A percentile compares a stretch with the other conserved stretches of the same genome.
Evolutionary conservation across 176 grass and related monocot genomes (phyloP).

Genomic region (Chrysopogon serrulatus): DNA sequence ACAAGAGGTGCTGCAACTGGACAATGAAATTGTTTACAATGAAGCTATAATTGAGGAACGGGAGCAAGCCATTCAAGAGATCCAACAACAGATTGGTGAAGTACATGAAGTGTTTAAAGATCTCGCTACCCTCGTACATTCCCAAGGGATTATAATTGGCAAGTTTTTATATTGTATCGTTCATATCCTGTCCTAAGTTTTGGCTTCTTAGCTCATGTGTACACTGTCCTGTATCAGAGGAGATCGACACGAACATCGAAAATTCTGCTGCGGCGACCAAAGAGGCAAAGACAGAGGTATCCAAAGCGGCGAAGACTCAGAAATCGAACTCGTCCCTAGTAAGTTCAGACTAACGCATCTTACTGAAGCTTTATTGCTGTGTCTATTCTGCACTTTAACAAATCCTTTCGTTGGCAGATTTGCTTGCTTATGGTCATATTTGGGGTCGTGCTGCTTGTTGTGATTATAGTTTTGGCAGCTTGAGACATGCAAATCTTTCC

Average conservation of each 20-base stretch:
- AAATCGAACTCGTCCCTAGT: conserved; percentile 95
- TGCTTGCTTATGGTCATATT: conserved; percentile 72
- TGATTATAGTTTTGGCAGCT: conserved; percentile 56
- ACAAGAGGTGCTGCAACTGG: conserved; percentile 80
- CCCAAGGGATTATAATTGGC: conserved; percentile 80
- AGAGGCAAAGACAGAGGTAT: conserved; percentile 61
- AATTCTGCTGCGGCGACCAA: conserved; percentile 59
- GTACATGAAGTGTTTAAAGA: conserved; percentile 96
- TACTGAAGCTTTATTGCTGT: neutral
- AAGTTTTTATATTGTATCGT: conserved; percentile 21
- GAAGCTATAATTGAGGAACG: conserved; percentile 97
- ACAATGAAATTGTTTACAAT: conserved; percentile 95
- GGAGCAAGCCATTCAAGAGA: conserved; percentile 87
- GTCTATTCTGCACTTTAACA: conserved; percentile 3
- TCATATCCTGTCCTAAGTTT: neutral
- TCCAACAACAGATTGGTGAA: conserved; percentile 96
- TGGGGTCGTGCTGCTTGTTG: conserved; percentile 54
- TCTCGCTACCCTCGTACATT: conserved; percentile 85
- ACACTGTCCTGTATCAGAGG: conserved; percentile 50
- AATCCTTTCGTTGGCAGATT: conserved; percentile 32
- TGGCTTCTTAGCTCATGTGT: neutral
- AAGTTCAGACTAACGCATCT: neutral
- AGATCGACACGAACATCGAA: conserved; percentile 74
- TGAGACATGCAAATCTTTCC: conserved; percentile 16
- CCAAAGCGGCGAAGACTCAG: conserved; percentile 69